Conservation (phyloP, 164 flowering plant genomes). For the Akebia trifoliata region DNA sequence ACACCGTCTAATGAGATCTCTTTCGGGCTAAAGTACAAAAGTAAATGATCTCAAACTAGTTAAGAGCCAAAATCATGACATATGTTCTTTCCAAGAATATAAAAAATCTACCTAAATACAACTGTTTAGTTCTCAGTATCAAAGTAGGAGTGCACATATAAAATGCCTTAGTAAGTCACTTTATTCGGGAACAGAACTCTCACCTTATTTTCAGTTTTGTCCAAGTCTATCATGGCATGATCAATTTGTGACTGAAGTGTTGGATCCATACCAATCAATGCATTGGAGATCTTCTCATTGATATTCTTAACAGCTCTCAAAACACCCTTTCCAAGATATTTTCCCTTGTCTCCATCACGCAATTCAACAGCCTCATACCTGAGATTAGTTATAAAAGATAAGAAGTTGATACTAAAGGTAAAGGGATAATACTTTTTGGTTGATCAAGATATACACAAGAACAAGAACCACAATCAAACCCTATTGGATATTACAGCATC, state of each 20-base stretch:
- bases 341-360: slow-evolving; percentile 89
- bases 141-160: background rate
- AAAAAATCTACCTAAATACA: background rate
- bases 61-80: no score
- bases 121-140: background rate
- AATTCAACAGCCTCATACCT: slow-evolving; percentile 91
- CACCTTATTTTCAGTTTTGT: slow-evolving; percentile 95
- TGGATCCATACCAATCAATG: slow-evolving; percentile 92
- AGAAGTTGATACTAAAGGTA: background rate
- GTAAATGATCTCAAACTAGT: no score
- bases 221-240: slow-evolving; percentile 90
- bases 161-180: background rate
- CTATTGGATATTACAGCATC: no score
- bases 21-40: no score
- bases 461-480: no score
- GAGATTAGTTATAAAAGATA: slow-evolving; percentile 1
- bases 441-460: no score
- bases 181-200: background rate
- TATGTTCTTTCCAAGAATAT: no score
- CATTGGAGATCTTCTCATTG: slow-evolving; percentile 83
- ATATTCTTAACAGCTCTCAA: slow-evolving; percentile 75
- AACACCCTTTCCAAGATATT: slow-evolving; percentile 85
- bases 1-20: no score
- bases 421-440: no score
- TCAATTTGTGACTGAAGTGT: slow-evolving; percentile 88